Evolutionary conservation across 495 filamentous ascomycete genomes (phyloP), one percentile per base, ranked within the genome.

Genomic region (Hypoxylon lienhwacheense): DNA sequence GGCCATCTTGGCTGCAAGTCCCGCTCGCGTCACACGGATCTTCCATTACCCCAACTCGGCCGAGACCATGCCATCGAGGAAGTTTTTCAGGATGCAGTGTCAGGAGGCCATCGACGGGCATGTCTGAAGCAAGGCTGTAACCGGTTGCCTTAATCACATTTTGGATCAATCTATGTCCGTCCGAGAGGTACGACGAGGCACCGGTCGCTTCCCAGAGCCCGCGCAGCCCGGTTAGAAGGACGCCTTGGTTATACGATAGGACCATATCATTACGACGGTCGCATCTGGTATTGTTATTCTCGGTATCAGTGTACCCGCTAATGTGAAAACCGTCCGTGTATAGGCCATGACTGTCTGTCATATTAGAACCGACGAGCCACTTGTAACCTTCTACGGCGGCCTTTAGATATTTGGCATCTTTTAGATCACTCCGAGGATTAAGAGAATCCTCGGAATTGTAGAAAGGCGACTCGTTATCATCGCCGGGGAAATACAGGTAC

Each of bases 211-310:
- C 77, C 79, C 85, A 96, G 1, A 98, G 80, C 0, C 87, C 88
- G 21, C 88, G 82, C 44, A 91, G 76, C 7, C 89, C 92, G 20
- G 87, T 88, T 14, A 98, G 83, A n/a, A 97, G 55, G 10, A 97
- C 90, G 17, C 92, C 92, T 69, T 97, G 92, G 71, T 97, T 97
- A 73, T 97, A 97, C 0, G 91, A 91, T 69, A 93, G 95, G 4
- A 96, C 84, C 84, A 91, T 91, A 42, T 91, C 82, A 67, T 95
- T 87, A 10, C 91, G 80, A 11, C 77, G 66, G 63, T 97, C 89
- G 66, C 90, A 97, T 35, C 81, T 75, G 2, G 77, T 79, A 53
- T 82, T 80, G 53, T 73, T 73, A 32, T 76, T 65, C 1, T 72
- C 63, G 1, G 68, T 47, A 43, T 72, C 69, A 25, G 68, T 62